Percentiles rank a stretch among this genome's conserved stretches.
Conservation (phyloP, 1,284 basidiomycete genomes). For the Omphalotus olearius region DNA sequence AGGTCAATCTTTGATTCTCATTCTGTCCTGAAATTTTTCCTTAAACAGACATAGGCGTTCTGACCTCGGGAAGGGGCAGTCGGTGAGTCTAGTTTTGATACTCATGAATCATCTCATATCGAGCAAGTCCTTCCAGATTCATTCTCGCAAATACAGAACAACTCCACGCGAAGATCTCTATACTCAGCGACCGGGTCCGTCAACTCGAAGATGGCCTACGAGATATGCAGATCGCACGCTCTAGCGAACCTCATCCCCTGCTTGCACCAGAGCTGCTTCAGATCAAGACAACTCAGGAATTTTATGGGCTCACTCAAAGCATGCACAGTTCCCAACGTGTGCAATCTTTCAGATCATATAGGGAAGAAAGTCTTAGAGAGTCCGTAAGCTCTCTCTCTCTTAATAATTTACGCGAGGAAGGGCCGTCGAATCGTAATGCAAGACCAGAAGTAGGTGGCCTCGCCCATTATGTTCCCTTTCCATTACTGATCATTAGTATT, state of each 20-base stretch:
- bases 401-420: neutral
- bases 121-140: conserved; percentile 32
- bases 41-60: conserved; percentile 29
- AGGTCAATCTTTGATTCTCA: conserved; percentile 27
- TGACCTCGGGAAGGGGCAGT: conserved; percentile 47
- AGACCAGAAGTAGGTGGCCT: neutral
- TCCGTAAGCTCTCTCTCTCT: conserved; percentile 15
- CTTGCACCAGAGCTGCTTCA: conserved; percentile 40
- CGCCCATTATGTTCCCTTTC: neutral
- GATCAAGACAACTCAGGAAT: conserved; percentile 49
- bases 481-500: too few species aligned
- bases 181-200: conserved; percentile 54
- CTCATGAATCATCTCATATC: neutral
- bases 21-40: conserved; percentile 5
- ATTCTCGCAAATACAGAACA: conserved; percentile 63
- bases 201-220: conserved; percentile 56
- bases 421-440: neutral
- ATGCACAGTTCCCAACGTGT: conserved; percentile 11
- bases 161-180: conserved; percentile 55
- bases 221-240: conserved; percentile 32
- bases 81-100: conserved; percentile 28
- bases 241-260: conserved; percentile 47
- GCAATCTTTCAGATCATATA: conserved; percentile 10
- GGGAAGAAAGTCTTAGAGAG: conserved; percentile 21
- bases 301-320: conserved; percentile 30